A percentile compares a stretch with the other conserved stretches of the same genome.
phyloP scores from a whole-genome alignment of 2,329 filamentous ascomycete genomes.

The Phaeophleospora eucalypticola region DNA sequence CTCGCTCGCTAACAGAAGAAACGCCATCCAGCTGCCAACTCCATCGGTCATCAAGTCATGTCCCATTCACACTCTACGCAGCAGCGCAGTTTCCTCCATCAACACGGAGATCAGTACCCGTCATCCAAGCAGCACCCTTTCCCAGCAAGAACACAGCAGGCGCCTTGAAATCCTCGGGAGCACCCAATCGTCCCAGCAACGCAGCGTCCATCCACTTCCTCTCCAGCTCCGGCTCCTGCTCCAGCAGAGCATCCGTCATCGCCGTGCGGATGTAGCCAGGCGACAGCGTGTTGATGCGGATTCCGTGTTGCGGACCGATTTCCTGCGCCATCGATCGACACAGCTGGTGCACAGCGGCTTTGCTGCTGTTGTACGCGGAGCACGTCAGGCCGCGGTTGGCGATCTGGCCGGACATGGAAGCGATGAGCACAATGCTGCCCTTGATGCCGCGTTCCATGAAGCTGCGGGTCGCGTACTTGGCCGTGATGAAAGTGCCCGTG shows the following conservation, averaged over 20 bases:
- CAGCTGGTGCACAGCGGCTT: slow-evolving; percentile 53
- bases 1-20: too few species aligned
- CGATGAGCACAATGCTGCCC: slow-evolving; percentile 38
- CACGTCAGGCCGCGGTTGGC: slow-evolving; percentile 44
- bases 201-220: slow-evolving; percentile 53
- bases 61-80: too few species aligned
- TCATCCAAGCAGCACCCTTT: slow-evolving; percentile 67
- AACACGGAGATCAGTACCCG: slow-evolving; percentile 63
- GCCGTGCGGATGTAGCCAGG: slow-evolving; percentile 36
- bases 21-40: background rate
- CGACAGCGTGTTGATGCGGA: slow-evolving; percentile 33
- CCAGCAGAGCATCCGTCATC: slow-evolving; percentile 33
- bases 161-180: slow-evolving; percentile 57
- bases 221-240: slow-evolving; percentile 48
- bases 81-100: slow-evolving; percentile 60
- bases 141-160: slow-evolving; percentile 65
- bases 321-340: slow-evolving; percentile 52
- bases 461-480: slow-evolving; percentile 32
- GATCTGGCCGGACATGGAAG: slow-evolving; percentile 36
- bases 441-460: slow-evolving; percentile 30
- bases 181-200: slow-evolving; percentile 51
- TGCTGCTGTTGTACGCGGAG: slow-evolving; percentile 53
- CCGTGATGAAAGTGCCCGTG: slow-evolving; percentile 35
- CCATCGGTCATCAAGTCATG: too few species aligned
- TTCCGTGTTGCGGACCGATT: slow-evolving; percentile 39